Base-by-base conservation (phyloP, 2,329 filamentous ascomycete species). In the Akanthomyces muscarius region DNA sequence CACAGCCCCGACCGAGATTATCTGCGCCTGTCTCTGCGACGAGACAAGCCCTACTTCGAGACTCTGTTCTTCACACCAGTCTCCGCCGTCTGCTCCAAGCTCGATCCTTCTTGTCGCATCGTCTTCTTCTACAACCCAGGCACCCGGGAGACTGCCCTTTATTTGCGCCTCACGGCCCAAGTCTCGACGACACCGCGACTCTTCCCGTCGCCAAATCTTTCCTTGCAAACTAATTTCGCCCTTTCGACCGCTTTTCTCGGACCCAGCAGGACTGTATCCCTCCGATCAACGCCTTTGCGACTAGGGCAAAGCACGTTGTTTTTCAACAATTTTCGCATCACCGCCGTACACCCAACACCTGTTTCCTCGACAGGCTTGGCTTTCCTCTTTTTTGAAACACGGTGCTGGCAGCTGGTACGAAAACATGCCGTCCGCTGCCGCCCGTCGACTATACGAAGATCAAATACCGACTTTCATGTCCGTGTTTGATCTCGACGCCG, bases 381-480 rank as follows among this genome's bases (percentile, higher is more conserved):
- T 21, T 10, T 21, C 28, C 47, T n/a, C 25, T 28, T 28, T 65
- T 57, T 52, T 44, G 18, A 50, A 44, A 56, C 30, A 44, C 52
- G 42, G 23, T 23, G 41, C 23, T 44, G 54, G 28, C 54, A 44
- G 45, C 53, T 55, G 64, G 55, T 59, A 45, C 44, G 65, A 66
- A 66, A 85, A 76, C 66, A 88, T 88, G 85, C 84, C 84, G 75
- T 86, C 85, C 69, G 83, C 86, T 68, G 80, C 85, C 64, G 80
- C 84, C 60, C 79, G 85, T 69, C 82, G 84, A 74, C 74, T 86
- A 69, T 87, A 86, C 73, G 85, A 88, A 79, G 86, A 88, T 72
- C 86, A 88, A 74, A 88, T 91, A 81, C 88, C 88, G 72, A 86
- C 88, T 25, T 89, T 91, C 70, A 90, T 89, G 87, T 88, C 88